Conservation (phyloP, 2,329 filamentous ascomycete genomes). For the Pyricularia grisea region DNA sequence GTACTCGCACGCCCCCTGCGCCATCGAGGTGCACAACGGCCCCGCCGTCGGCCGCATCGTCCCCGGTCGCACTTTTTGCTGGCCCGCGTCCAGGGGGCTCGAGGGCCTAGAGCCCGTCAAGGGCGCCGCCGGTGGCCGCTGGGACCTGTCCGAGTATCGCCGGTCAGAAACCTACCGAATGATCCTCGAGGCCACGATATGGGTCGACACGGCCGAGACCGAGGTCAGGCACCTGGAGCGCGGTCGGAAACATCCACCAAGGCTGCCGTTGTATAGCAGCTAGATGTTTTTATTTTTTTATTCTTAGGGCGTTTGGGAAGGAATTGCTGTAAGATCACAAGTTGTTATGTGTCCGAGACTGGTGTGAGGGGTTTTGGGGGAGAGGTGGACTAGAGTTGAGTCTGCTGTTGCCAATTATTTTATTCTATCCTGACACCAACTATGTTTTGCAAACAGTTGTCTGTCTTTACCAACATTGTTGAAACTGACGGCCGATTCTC, state of each 20-base stretch:
- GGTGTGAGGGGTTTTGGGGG: background rate
- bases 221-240: background rate
- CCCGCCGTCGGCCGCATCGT: background rate
- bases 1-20: background rate
- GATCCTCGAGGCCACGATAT: background rate
- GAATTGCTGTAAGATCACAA: background rate
- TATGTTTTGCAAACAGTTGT: background rate
- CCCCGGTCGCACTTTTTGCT: background rate
- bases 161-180: background rate
- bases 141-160: background rate
- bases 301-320: background rate
- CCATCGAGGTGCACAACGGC: constrained; percentile 1
- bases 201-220: background rate
- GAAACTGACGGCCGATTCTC: no score
- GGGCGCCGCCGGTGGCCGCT: background rate
- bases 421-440: background rate
- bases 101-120: background rate
- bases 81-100: background rate
- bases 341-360: background rate
- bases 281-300: background rate
- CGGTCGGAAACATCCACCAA: background rate
- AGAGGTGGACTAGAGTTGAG: background rate
- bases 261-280: background rate
- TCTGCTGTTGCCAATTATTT: background rate
- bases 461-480: no score